Evolutionary conservation across 345 rosid species (phyloP), one percentile per base, ranked within the genome.

Genomic region (Anacardium occidentale): DNA sequence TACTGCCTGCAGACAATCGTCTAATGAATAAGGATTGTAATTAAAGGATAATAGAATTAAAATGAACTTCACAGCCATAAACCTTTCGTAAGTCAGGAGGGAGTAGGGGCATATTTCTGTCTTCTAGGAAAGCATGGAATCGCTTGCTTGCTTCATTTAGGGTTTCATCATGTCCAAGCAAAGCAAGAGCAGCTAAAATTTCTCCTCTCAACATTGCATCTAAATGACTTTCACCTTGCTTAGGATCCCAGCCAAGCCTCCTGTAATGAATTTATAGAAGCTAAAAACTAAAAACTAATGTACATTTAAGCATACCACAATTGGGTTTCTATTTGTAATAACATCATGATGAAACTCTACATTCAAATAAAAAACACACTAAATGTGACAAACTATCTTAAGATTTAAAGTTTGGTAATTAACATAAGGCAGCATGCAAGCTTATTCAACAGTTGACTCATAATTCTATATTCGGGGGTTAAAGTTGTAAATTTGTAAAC

Each of bases 191-290:
- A 74, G 90, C 81, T 81, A 91, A 76, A 71, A 95, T 66, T 85
- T 95, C 96, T 76, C 97, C 99, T 83, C 99, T 90, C 83, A 92
- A 83, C 98, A 92, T 87, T 44, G 96, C 82, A 77, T 95, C 93
- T 61, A 89, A 87, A 84, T 90, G 99, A 64, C 93, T 87, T 85
- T 95, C 99, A 18, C 96, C 97, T 76, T 79, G 75, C 78, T 88
- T 95, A 72, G 92, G 81, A 15, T 90, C 99, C 98, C 98, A 95
- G 62, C 98, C 94, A 56, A 91, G 96, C 81, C 81, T 95, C 83
- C 98, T 92, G 79, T 29, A 71, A 68, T 64, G 60, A 62, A 59
- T 51, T 48, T 60, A 74, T 25, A 51, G 63, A 65, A 66, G 72
- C 40, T 60, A 61, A 57, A n/a, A 29, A 69, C 44, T 26, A 9